Evolutionary conservation across 2,329 filamentous ascomycete genomes (phyloP).

Genomic region (Pseudopithomyces chartarum): DNA sequence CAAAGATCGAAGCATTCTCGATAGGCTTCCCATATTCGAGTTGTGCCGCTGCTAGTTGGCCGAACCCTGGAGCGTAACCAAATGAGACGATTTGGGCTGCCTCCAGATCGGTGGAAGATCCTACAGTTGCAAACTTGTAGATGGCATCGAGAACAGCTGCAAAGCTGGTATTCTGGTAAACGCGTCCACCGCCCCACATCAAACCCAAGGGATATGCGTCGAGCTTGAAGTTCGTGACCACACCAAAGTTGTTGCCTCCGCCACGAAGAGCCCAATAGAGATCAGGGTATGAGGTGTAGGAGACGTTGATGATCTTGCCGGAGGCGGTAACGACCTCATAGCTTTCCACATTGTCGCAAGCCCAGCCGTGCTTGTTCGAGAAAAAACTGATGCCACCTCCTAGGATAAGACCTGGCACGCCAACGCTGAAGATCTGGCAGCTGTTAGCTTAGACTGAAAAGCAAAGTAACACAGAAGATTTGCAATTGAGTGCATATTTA

Average conservation of each 20-base stretch:
- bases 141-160: constrained; percentile 29
- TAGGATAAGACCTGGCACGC: background rate
- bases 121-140: constrained; percentile 29
- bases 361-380: constrained; percentile 27
- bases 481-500: background rate
- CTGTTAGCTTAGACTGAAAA: background rate
- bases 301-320: constrained; percentile 14
- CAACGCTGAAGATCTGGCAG: background rate
- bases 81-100: constrained; percentile 38
- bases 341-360: constrained; percentile 33
- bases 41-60: constrained; percentile 25
- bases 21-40: constrained; percentile 33
- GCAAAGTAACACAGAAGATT: background rate
- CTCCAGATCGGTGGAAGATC: constrained; percentile 24
- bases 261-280: constrained; percentile 42
- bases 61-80: constrained; percentile 12
- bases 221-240: constrained; percentile 37
- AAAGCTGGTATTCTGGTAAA: constrained; percentile 16
- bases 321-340: constrained; percentile 32
- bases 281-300: constrained; percentile 40
- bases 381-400: constrained; percentile 31
- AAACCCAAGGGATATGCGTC: constrained; percentile 11
- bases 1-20: constrained; percentile 28
- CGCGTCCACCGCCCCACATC: constrained; percentile 32
- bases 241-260: constrained; percentile 44